Percentiles rank a stretch among this genome's conserved stretches.
These are phyloP conservation scores for Phyllostachys edulis DNA, from an alignment of 176 grass and related monocot genomes.

Conservation along the genomic window DNA sequence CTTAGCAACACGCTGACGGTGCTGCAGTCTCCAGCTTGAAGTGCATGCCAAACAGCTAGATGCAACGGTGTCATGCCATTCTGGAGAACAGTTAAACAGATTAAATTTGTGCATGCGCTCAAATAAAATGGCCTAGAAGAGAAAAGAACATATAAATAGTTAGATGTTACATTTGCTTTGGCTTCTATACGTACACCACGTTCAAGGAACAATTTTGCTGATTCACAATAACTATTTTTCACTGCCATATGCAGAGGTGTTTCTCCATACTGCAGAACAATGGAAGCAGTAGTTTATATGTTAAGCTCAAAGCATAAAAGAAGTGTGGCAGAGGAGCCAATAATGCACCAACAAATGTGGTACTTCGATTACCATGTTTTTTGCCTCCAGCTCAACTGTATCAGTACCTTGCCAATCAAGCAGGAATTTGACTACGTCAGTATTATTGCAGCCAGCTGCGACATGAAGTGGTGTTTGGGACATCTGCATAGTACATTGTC, in stretches of 20 bases:
- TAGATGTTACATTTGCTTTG: slow-evolving; percentile 74
- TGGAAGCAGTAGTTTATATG: neutral
- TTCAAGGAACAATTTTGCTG: slow-evolving; percentile 73
- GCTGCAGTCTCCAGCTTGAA: slow-evolving; percentile 62
- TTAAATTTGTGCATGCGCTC: neutral
- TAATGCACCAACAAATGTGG: slow-evolving; percentile 28
- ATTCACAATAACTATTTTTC: slow-evolving; percentile 79
- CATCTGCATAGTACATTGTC: slow-evolving; percentile 57
- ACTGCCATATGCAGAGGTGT: slow-evolving; percentile 94
- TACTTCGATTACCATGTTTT: slow-evolving; percentile 72
- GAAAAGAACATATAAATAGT: slow-evolving; percentile 5
- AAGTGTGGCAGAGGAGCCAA: neutral
- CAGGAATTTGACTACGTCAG: slow-evolving; percentile 70
- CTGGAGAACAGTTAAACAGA: slow-evolving; percentile 58
- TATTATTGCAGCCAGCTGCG: slow-evolving; percentile 71
- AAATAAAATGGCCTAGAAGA: neutral
- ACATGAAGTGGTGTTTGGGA: slow-evolving; percentile 92
- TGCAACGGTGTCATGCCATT: slow-evolving; percentile 98
- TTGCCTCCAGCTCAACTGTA: slow-evolving; percentile 70
- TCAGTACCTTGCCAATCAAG: slow-evolving; percentile 65
- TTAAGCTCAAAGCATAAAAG: slow-evolving; percentile 10
- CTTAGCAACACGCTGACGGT: slow-evolving; percentile 64
- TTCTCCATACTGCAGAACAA: slow-evolving; percentile 83
- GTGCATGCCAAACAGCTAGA: slow-evolving; percentile 93
- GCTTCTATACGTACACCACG: slow-evolving; percentile 68